These are phyloP conservation scores for Helminthosporium solani DNA, from an alignment of 2,329 filamentous ascomycete species.

Conservation along the genomic window DNA sequence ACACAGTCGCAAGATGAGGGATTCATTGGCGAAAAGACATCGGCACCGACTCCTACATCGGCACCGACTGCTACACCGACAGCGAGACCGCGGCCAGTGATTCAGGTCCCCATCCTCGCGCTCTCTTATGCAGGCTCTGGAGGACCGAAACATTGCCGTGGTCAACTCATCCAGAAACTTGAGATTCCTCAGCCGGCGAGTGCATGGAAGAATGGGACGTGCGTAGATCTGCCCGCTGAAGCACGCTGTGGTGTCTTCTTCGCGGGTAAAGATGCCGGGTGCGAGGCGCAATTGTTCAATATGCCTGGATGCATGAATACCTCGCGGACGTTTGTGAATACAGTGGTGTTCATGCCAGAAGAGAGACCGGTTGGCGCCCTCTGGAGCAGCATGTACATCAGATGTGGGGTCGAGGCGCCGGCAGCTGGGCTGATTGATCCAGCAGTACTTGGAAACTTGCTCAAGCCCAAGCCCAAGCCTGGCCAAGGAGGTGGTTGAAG, in stretches of 20 bases:
- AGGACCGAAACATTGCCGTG: slow-evolving; percentile 40
- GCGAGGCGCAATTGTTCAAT: slow-evolving; percentile 38
- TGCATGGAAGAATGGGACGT: slow-evolving; percentile 33
- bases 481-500: slow-evolving; percentile 2
- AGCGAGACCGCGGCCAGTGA: slow-evolving; percentile 8
- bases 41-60: slow-evolving; percentile 3
- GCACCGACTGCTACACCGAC: slow-evolving; percentile 4
- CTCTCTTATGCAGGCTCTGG: slow-evolving; percentile 35
- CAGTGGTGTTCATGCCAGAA: slow-evolving; percentile 40
- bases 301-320: slow-evolving; percentile 32
- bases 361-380: slow-evolving; percentile 33
- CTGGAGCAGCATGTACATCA: slow-evolving; percentile 40
- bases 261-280: slow-evolving; percentile 36
- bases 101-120: slow-evolving; percentile 33
- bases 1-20: slow-evolving; percentile 23
- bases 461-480: slow-evolving; percentile 23
- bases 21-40: slow-evolving; percentile 19
- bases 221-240: slow-evolving; percentile 32
- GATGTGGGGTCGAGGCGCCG: slow-evolving; percentile 33
- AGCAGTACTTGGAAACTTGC: slow-evolving; percentile 25
- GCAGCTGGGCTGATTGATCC: slow-evolving; percentile 34
- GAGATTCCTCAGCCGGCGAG: slow-evolving; percentile 25
- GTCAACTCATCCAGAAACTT: slow-evolving; percentile 28
- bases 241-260: slow-evolving; percentile 39
- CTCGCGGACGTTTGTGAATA: slow-evolving; percentile 32